Evolutionary conservation across 2,329 filamentous ascomycete species (phyloP).

Genomic region (Pseudogymnoascus sp.): DNA sequence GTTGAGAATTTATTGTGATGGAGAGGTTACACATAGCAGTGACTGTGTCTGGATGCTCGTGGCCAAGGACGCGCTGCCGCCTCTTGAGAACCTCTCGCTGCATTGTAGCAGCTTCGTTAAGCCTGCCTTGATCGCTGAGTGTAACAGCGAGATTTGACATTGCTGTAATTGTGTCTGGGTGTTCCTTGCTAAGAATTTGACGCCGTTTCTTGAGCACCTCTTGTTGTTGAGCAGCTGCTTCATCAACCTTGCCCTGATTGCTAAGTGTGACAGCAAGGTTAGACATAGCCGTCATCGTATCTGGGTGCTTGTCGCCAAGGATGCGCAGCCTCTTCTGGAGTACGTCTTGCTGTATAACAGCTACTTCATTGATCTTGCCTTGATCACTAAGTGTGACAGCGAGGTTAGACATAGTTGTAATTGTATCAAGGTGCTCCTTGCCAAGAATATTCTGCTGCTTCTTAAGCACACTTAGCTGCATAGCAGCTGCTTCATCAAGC

Average conservation of each 20-base stretch:
- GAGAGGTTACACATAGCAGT: not conserved
- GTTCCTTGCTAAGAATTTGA: constrained; percentile 11
- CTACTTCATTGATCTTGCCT: not conserved
- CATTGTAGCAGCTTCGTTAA: constrained; percentile 23
- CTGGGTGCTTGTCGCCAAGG: constrained; percentile 11
- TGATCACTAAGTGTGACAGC: not conserved
- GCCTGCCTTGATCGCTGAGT: constrained; percentile 20
- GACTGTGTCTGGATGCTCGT: not conserved
- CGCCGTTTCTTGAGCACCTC: not conserved
- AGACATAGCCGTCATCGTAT: constrained; percentile 9
- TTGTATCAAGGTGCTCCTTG: not conserved
- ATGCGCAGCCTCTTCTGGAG: not conserved
- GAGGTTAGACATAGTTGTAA: not conserved
- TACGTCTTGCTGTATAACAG: not conserved
- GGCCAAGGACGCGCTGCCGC: not conserved
- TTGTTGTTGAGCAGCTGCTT: not conserved
- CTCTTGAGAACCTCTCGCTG: constrained; percentile 14
- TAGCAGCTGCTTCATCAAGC: not conserved
- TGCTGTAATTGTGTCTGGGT: constrained; percentile 10
- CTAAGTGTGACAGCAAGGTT: not conserved
- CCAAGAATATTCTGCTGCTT: not conserved
- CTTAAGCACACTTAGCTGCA: not conserved
- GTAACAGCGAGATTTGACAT: constrained; percentile 6
- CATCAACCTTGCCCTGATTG: not conserved
- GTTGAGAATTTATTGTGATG: not conserved